Evolutionary conservation across 192 early-diverging fungal species (phyloP).

Genomic region (Umbelopsis sp.): DNA sequence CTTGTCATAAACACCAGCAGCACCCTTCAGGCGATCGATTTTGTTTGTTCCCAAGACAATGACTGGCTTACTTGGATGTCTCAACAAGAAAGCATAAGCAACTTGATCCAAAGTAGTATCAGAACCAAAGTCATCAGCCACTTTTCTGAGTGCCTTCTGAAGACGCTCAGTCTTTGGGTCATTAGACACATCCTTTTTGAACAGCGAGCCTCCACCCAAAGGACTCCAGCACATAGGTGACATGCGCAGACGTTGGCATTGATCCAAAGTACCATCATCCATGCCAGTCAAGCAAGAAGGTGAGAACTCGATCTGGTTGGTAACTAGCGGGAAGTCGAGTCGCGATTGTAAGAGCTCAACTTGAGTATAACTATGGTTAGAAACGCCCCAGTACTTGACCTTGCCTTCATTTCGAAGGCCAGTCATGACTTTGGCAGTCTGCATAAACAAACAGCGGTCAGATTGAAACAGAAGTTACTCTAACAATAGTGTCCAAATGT

Average conservation of each 20-base stretch:
- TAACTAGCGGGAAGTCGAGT: constrained; percentile 40
- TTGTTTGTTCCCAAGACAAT: constrained; percentile 44
- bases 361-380: constrained; percentile 30
- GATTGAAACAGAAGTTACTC: too few relatives aligned
- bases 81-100: constrained; percentile 47
- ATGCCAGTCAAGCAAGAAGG: constrained; percentile 29
- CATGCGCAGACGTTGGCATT: constrained; percentile 35
- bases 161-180: constrained; percentile 31
- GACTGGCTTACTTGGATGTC: constrained; percentile 38
- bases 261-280: constrained; percentile 44
- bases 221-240: constrained; percentile 47
- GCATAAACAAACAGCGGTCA: neutral
- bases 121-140: constrained; percentile 36
- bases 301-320: constrained; percentile 50
- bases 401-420: constrained; percentile 31
- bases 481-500: too few relatives aligned
- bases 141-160: constrained; percentile 28
- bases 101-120: constrained; percentile 43
- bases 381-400: constrained; percentile 39
- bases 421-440: constrained; percentile 34
- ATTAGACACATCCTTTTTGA: constrained; percentile 15
- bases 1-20: constrained; percentile 10
- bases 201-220: constrained; percentile 39
- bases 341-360: constrained; percentile 44
- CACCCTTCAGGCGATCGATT: constrained; percentile 35